Evolutionary conservation across 495 filamentous ascomycete species (phyloP).

Genomic region (Aspergillus cavernicola): DNA sequence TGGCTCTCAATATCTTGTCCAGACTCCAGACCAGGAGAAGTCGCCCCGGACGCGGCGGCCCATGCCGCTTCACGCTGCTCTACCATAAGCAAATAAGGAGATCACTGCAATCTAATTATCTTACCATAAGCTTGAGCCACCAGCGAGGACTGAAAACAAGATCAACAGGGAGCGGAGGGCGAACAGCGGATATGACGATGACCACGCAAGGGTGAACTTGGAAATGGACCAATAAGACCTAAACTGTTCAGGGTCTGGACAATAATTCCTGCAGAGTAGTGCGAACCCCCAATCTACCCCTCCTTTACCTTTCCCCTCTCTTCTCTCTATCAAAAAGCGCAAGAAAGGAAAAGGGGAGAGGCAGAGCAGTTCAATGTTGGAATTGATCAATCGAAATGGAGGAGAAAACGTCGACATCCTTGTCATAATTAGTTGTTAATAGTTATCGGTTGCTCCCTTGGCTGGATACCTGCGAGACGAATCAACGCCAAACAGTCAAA

Average conservation of each 20-base stretch:
- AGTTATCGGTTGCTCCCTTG: not conserved
- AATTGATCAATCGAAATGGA: conserved; percentile 6
- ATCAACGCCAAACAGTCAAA: not conserved
- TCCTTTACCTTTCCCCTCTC: not conserved
- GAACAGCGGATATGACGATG: conserved; percentile 7
- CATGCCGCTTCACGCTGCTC: not conserved
- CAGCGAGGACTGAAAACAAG: conserved; percentile 5
- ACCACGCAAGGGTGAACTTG: conserved; percentile 19
- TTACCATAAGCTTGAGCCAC: not conserved
- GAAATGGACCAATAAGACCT: conserved; percentile 8
- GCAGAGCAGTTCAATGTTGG: not conserved
- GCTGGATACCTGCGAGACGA: not conserved
- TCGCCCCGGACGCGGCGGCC: not conserved
- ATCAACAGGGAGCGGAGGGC: conserved; percentile 11
- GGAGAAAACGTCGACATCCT: not conserved
- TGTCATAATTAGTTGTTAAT: not conserved
- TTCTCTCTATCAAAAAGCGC: not conserved
- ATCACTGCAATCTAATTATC: not conserved
- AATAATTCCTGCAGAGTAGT: conserved; percentile 11
- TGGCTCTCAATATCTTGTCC: too few relatives aligned
- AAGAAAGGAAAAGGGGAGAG: not conserved
- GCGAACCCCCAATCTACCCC: conserved; percentile 5
- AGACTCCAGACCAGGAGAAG: not conserved
- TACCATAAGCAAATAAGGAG: not conserved
- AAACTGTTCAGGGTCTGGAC: conserved; percentile 13